Percentiles rank a stretch among this genome's conserved stretches.
Conservation (phyloP, 495 filamentous ascomycete genomes). For the Parathielavia hyrcaniae region DNA sequence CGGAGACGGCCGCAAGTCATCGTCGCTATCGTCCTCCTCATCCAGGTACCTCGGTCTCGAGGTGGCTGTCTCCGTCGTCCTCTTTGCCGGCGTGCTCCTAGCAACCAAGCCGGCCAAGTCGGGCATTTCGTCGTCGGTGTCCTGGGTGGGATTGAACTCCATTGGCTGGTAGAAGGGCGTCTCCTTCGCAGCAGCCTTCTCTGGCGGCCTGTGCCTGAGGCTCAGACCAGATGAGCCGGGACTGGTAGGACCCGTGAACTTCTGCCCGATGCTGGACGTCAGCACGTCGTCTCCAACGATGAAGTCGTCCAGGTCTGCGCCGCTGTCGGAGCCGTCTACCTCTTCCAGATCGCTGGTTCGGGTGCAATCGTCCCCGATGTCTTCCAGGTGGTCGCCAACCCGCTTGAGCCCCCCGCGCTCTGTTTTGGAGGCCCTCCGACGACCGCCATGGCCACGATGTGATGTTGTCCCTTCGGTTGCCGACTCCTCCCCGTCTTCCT, state of each 20-base stretch:
- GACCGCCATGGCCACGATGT: constrained; percentile 3
- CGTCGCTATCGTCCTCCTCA: constrained; percentile 29
- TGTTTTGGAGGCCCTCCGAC: constrained; percentile 12
- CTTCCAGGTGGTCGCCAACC: constrained; percentile 35
- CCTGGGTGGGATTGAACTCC: constrained; percentile 30
- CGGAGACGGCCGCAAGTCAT: constrained; percentile 15
- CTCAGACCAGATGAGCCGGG: constrained; percentile 17
- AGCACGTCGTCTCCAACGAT: constrained; percentile 41
- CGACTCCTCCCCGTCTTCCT: constrained; percentile 17
- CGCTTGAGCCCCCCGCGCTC: constrained; percentile 12
- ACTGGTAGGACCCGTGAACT: constrained; percentile 33
- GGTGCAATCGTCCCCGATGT: constrained; percentile 44
- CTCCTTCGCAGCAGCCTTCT: constrained; percentile 1
- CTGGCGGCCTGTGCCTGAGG: neutral
- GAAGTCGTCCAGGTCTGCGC: constrained; percentile 42
- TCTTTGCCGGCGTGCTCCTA: constrained; percentile 11
- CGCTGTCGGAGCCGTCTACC: constrained; percentile 43
- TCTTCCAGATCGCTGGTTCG: constrained; percentile 44
- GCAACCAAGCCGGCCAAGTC: constrained; percentile 33
- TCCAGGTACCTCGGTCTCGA: constrained; percentile 19
- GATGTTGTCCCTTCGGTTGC: neutral
- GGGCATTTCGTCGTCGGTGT: constrained; percentile 34
- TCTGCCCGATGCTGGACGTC: constrained; percentile 33
- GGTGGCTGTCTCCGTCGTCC: constrained; percentile 10
- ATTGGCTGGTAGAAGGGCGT: constrained; percentile 34